Conservation (phyloP, 2,329 filamentous ascomycete genomes). For the Claviceps monticola region DNA sequence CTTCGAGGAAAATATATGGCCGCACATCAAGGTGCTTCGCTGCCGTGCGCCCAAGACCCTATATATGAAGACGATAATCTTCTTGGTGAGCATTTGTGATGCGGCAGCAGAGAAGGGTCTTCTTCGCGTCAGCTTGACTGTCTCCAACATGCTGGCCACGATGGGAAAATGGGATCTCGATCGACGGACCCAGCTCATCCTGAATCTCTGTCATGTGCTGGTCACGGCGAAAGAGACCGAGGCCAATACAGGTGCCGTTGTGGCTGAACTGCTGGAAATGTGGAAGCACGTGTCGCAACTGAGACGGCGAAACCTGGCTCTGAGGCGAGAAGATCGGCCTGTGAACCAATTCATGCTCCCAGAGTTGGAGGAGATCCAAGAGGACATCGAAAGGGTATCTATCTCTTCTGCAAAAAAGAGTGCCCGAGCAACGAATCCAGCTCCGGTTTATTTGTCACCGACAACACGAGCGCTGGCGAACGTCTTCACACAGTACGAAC, state of each 20-base stretch:
- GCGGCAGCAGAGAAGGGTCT: slow-evolving; percentile 9
- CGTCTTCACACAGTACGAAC: slow-evolving; percentile 18
- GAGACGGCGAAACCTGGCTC: slow-evolving; percentile 15
- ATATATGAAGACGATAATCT: slow-evolving; percentile 10
- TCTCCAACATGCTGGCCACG: slow-evolving; percentile 13
- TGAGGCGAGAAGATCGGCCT: neutral
- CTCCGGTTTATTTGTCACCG: slow-evolving; percentile 1
- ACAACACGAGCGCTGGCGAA: slow-evolving; percentile 13
- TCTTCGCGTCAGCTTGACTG: slow-evolving; percentile 9
- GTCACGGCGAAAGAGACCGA: slow-evolving; percentile 7
- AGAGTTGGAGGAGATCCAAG: slow-evolving; percentile 14
- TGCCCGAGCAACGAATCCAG: neutral
- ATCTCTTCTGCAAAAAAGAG: neutral
- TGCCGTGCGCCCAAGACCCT: slow-evolving; percentile 16
- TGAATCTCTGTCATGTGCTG: slow-evolving; percentile 18
- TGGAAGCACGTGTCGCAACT: slow-evolving; percentile 25
- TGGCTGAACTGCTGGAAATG: slow-evolving; percentile 19
- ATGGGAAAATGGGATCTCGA: slow-evolving; percentile 16
- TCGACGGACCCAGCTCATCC: slow-evolving; percentile 17
- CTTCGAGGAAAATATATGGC: slow-evolving; percentile 18
- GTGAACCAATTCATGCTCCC: slow-evolving; percentile 18
- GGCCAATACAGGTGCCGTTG: slow-evolving; percentile 8
- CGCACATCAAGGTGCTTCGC: slow-evolving; percentile 15
- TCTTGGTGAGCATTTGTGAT: slow-evolving; percentile 11
- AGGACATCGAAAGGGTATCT: slow-evolving; percentile 5